Conservation (phyloP, 371 early-diverging fungal species). For the Nematocida ironsii region DNA sequence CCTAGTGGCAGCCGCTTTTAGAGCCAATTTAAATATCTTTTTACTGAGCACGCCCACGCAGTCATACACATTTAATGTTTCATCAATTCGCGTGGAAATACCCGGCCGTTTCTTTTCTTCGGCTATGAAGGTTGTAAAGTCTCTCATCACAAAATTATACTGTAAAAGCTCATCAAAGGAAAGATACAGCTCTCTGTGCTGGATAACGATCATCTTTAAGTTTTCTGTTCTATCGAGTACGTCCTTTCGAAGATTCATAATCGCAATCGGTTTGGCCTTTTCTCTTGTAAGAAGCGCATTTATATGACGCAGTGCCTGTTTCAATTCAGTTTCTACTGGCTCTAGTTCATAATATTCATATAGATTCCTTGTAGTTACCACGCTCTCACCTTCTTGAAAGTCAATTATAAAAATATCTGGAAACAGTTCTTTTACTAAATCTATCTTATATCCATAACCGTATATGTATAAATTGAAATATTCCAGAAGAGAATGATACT, state of each 20-base stretch:
- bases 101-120: slow-evolving; percentile 21
- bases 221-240: slow-evolving; percentile 9
- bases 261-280: slow-evolving; percentile 25
- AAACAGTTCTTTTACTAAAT: slow-evolving; percentile 47
- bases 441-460: slow-evolving; percentile 44
- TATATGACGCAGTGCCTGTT: slow-evolving; percentile 19
- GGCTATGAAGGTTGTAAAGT: slow-evolving; percentile 47
- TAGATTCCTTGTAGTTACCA: slow-evolving; percentile 20
- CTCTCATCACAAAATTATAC: slow-evolving; percentile 34
- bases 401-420: slow-evolving; percentile 27
- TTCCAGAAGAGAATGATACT: slow-evolving; percentile 32
- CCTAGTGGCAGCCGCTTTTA: slow-evolving; percentile 27
- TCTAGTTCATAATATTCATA: slow-evolving; percentile 34
- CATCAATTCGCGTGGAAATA: slow-evolving; percentile 7
- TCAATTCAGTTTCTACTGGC: slow-evolving; percentile 40
- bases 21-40: slow-evolving; percentile 28
- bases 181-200: slow-evolving; percentile 49
- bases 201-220: slow-evolving; percentile 25
- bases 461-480: slow-evolving; percentile 47
- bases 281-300: not conserved
- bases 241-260: slow-evolving; percentile 40
- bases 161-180: slow-evolving; percentile 46
- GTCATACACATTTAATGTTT: slow-evolving; percentile 51
- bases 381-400: slow-evolving; percentile 19
- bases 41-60: slow-evolving; percentile 45